Conservation (phyloP, 2,329 filamentous ascomycete genomes). For the Pseudocercospora ulei region DNA sequence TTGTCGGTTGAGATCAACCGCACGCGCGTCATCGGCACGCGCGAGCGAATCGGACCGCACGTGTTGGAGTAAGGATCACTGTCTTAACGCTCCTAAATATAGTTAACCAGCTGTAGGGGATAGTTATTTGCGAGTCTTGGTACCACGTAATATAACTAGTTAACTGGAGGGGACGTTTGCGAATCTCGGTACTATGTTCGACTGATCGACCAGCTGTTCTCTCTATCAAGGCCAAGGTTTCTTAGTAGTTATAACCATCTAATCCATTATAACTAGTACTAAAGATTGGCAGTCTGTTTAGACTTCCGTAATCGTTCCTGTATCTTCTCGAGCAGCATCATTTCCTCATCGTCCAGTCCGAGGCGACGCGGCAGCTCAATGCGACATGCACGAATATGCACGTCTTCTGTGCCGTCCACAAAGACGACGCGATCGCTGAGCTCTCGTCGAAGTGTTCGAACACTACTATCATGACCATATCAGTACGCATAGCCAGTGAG, state of each 20-base stretch:
- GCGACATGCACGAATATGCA: constrained; percentile 31
- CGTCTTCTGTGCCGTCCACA: constrained; percentile 19
- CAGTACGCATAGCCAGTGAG: no score
- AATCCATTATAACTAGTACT: no score
- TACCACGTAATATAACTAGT: no score
- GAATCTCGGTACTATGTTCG: no score
- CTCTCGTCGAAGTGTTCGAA: constrained; percentile 20
- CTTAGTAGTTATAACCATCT: no score
- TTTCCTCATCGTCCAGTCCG: constrained; percentile 33
- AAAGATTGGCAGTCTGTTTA: constrained; percentile 11
- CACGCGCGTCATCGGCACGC: constrained; percentile 4
- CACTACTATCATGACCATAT: constrained; percentile 12
- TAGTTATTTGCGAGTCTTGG: no score
- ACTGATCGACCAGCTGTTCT: no score
- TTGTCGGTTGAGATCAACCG: no score
- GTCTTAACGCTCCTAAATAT: not conserved
- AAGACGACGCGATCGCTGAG: constrained; percentile 19
- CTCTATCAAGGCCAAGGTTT: no score
- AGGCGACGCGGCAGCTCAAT: constrained; percentile 35
- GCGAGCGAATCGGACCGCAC: constrained; percentile 1
- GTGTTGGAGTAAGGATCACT: not conserved
- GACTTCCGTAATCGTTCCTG: constrained; percentile 29
- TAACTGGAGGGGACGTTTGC: no score
- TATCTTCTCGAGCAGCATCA: constrained; percentile 33
- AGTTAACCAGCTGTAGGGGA: not conserved